phyloP scores from a whole-genome alignment of 2,329 filamentous ascomycete genomes.

The Fusarium siculi region DNA sequence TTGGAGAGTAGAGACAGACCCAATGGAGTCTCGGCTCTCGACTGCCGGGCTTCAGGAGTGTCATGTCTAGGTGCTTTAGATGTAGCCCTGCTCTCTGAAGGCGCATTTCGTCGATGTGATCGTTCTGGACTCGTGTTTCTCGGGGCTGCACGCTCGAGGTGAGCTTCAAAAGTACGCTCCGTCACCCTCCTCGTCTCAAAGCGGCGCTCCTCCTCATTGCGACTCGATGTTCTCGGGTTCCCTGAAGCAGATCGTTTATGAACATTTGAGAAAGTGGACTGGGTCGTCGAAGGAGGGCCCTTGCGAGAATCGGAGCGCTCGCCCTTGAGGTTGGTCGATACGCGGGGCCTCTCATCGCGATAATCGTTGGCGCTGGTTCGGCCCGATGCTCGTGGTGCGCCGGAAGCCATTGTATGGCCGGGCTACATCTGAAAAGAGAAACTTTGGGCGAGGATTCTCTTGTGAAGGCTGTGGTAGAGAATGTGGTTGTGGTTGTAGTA shows the following conservation, averaged over 20 bases:
- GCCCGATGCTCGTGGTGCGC: conserved; percentile 55
- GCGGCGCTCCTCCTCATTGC: conserved; percentile 54
- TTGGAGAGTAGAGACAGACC: conserved; percentile 51
- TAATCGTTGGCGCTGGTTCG: conserved; percentile 55
- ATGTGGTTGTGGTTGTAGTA: conserved; percentile 6
- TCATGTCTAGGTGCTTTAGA: conserved; percentile 55
- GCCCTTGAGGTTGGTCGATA: conserved; percentile 46
- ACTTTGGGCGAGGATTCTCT: background rate
- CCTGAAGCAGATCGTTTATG: conserved; percentile 69
- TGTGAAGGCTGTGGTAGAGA: background rate
- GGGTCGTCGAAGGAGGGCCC: conserved; percentile 50
- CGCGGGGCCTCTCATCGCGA: conserved; percentile 51
- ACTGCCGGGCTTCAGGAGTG: conserved; percentile 55
- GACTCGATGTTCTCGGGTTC: conserved; percentile 62
- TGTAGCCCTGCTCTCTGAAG: conserved; percentile 51
- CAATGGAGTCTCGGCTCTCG: conserved; percentile 60
- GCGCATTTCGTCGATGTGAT: conserved; percentile 57
- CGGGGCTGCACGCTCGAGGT: conserved; percentile 69
- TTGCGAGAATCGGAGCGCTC: conserved; percentile 52
- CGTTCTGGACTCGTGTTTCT: conserved; percentile 69
- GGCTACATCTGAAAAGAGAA: conserved; percentile 49
- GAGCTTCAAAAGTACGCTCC: conserved; percentile 67
- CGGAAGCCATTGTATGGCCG: conserved; percentile 55
- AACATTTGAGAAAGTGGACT: conserved; percentile 50
- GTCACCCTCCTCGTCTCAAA: conserved; percentile 65